phyloP scores from a whole-genome alignment of 2,329 filamentous ascomycete genomes.

The Cytospora chrysosperma region DNA sequence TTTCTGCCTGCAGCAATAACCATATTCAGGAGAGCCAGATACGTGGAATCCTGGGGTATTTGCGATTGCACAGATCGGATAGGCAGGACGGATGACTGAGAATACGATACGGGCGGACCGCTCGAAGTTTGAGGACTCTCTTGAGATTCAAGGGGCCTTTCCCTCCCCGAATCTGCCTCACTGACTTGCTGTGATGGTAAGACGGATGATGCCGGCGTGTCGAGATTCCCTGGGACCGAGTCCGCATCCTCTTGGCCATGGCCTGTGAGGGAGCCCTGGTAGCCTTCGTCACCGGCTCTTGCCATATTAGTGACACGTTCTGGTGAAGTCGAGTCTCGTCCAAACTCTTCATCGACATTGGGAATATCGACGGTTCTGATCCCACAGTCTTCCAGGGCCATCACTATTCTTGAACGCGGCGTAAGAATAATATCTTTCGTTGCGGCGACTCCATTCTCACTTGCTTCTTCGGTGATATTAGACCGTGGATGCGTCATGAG shows the following conservation, averaged over 20 bases:
- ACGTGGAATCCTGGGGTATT: neutral
- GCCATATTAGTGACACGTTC: neutral
- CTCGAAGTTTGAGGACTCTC: neutral
- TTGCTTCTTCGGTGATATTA: neutral
- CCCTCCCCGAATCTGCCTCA: neutral
- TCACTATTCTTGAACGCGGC: neutral
- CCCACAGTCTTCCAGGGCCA: slow-evolving; percentile 25
- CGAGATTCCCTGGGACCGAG: neutral
- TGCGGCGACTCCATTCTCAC: slow-evolving; percentile 18
- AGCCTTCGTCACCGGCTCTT: neutral
- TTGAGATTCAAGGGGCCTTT: neutral
- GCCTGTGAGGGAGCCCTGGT: neutral
- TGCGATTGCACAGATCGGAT: neutral
- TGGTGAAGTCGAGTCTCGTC: neutral
- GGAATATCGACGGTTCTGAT: slow-evolving; percentile 12
- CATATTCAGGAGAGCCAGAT: slow-evolving; percentile 15
- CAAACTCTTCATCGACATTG: neutral
- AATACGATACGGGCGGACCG: neutral
- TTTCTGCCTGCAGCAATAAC: slow-evolving; percentile 16
- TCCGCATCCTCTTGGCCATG: neutral
- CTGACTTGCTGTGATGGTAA: neutral
- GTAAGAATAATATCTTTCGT: neutral
- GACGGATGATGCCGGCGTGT: neutral
- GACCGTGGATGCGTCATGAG: slow-evolving; percentile 35
- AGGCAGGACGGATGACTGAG: neutral